Conservation (phyloP, 2,329 filamentous ascomycete species). For the Talaromyces sp. region DNA sequence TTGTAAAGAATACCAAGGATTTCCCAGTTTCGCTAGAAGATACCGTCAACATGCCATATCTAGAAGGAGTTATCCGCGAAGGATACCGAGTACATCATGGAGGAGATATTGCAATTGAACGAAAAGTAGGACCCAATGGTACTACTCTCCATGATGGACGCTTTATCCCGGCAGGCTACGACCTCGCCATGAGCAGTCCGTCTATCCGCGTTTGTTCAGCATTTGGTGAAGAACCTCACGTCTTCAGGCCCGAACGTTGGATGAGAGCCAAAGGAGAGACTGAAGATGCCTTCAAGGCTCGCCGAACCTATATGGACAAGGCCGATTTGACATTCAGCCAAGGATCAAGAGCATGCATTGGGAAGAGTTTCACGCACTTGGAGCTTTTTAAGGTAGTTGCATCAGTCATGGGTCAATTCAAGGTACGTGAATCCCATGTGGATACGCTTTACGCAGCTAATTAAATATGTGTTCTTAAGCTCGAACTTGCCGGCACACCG, state of each 20-base stretch:
- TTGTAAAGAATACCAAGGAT: neutral
- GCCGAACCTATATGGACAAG: conserved; percentile 8
- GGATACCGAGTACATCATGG: conserved; percentile 16
- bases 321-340: conserved; percentile 13
- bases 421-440: neutral
- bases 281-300: conserved; percentile 1
- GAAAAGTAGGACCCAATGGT: conserved; percentile 13
- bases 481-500: neutral
- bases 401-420: conserved; percentile 13
- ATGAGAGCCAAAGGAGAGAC: conserved; percentile 9
- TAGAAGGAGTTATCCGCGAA: conserved; percentile 9
- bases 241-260: conserved; percentile 12
- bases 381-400: conserved; percentile 14
- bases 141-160: conserved; percentile 8
- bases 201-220: conserved; percentile 13
- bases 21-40: conserved; percentile 12
- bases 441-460: neutral
- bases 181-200: conserved; percentile 14
- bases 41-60: conserved; percentile 12
- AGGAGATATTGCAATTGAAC: conserved; percentile 15
- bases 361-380: conserved; percentile 14
- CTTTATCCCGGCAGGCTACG: conserved; percentile 11
- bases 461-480: neutral
- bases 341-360: conserved; percentile 15
- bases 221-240: conserved; percentile 7